These are phyloP conservation scores for Salmacisia buchloeana DNA, from an alignment of 1,284 basidiomycete species.

Conservation along the genomic window DNA sequence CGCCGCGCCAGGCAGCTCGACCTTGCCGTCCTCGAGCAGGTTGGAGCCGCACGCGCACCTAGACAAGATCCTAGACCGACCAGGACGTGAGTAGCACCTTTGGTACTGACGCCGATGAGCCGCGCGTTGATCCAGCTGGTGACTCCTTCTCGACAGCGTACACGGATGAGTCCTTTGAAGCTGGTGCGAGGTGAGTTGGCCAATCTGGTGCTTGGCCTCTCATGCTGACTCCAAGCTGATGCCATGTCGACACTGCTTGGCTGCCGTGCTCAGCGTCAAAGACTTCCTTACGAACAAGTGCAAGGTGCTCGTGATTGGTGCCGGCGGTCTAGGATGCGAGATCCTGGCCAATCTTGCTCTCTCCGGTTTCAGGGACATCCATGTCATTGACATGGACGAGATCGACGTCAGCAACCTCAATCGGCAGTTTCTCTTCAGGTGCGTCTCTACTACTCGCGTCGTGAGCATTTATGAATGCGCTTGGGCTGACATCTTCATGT, in stretches of 20 bases:
- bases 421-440: slow-evolving; percentile 96
- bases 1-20: too few relatives aligned
- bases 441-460: slow-evolving; percentile 21
- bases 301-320: slow-evolving; percentile 88
- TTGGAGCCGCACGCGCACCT: slow-evolving; percentile 24
- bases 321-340: slow-evolving; percentile 48
- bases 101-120: not conserved
- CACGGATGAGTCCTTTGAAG: slow-evolving; percentile 33
- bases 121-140: too few relatives aligned
- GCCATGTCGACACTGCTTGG: not conserved
- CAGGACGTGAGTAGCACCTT: slow-evolving; percentile 55
- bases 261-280: slow-evolving; percentile 60
- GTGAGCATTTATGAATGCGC: not conserved
- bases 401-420: slow-evolving; percentile 99
- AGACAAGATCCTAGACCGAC: slow-evolving; percentile 67
- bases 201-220: not conserved
- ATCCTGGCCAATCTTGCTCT: slow-evolving; percentile 45
- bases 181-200: slow-evolving; percentile 19
- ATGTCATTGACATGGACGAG: slow-evolving; percentile 99
- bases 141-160: slow-evolving; percentile 11
- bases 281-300: slow-evolving; percentile 73
- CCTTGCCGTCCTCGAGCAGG: not conserved
- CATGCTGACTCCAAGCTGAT: not conserved
- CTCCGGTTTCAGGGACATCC: slow-evolving; percentile 92
- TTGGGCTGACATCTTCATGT: too few relatives aligned